Conservation (phyloP, 768 basidiomycete genomes). For the Pleurotus salmoneostramineus region DNA sequence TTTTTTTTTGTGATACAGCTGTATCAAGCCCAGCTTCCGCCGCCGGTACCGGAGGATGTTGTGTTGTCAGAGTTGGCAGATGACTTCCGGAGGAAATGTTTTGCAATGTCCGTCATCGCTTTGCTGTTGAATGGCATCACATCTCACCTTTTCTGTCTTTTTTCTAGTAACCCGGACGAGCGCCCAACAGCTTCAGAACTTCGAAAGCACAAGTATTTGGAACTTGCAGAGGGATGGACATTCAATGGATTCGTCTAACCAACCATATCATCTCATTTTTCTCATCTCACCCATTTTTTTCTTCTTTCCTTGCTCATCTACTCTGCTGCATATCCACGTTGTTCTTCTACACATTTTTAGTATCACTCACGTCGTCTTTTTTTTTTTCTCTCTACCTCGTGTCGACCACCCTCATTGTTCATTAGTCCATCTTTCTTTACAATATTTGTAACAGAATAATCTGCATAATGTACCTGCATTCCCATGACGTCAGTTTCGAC, state of each 20-base stretch:
- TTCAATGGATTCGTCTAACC: constrained; percentile 59
- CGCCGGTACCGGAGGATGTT: constrained; percentile 86
- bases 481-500: constrained; percentile 22
- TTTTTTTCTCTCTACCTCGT: not conserved
- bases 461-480: not conserved
- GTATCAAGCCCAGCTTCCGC: constrained; percentile 79
- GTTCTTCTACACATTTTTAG: constrained; percentile 2
- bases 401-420: not conserved
- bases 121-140: not conserved
- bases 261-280: constrained; percentile 17
- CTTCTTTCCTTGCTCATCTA: not conserved
- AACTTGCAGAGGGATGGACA: constrained; percentile 66
- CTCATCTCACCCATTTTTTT: not conserved
- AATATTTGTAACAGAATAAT: constrained; percentile 6
- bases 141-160: not conserved
- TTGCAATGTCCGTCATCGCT: constrained; percentile 66
- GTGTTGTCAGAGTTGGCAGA: constrained; percentile 69
- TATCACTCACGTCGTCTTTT: constrained; percentile 10
- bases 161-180: constrained; percentile 73
- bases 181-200: constrained; percentile 80
- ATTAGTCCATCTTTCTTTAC: constrained; percentile 1
- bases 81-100: constrained; percentile 86
- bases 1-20: constrained; percentile 42
- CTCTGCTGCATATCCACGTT: constrained; percentile 7
- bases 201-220: constrained; percentile 74